A percentile compares a stretch with the other conserved stretches of the same genome.
These are phyloP conservation scores for Apophysomyces variabilis DNA, from an alignment of 371 early-diverging fungal genomes.

Conservation along the genomic window DNA sequence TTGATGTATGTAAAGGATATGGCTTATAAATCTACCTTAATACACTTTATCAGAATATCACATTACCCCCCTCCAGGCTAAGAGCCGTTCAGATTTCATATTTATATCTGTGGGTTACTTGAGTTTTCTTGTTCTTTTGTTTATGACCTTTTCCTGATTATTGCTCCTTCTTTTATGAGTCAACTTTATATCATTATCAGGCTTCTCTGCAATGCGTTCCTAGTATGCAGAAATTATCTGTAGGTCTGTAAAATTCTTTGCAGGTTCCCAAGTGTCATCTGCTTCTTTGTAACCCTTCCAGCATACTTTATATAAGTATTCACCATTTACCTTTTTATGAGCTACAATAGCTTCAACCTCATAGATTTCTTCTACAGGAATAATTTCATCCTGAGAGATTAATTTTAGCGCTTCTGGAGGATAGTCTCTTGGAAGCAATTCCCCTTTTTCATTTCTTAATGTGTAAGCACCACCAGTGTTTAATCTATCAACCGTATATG, in stretches of 20 bases:
- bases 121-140: too few species aligned
- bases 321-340: slow-evolving; percentile 11
- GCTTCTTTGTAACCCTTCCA: slow-evolving; percentile 28
- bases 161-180: too few species aligned
- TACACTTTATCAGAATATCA: too few species aligned
- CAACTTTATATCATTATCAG: background rate
- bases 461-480: slow-evolving; percentile 24
- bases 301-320: slow-evolving; percentile 19
- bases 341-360: slow-evolving; percentile 15
- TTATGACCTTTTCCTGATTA: too few species aligned
- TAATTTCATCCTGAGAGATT: slow-evolving; percentile 20
- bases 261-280: slow-evolving; percentile 33
- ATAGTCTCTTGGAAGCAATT: slow-evolving; percentile 19
- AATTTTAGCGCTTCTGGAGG: slow-evolving; percentile 19
- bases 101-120: too few species aligned
- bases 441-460: slow-evolving; percentile 18
- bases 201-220: background rate
- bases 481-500: slow-evolving; percentile 22
- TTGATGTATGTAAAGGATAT: too few species aligned
- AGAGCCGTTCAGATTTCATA: too few species aligned
- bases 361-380: slow-evolving; percentile 11
- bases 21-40: too few species aligned
- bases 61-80: too few species aligned
- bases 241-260: slow-evolving; percentile 21
- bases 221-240: slow-evolving; percentile 18